phyloP scores from a whole-genome alignment of 148 eudicot genomes.

The Vaccinium corymbosum region DNA sequence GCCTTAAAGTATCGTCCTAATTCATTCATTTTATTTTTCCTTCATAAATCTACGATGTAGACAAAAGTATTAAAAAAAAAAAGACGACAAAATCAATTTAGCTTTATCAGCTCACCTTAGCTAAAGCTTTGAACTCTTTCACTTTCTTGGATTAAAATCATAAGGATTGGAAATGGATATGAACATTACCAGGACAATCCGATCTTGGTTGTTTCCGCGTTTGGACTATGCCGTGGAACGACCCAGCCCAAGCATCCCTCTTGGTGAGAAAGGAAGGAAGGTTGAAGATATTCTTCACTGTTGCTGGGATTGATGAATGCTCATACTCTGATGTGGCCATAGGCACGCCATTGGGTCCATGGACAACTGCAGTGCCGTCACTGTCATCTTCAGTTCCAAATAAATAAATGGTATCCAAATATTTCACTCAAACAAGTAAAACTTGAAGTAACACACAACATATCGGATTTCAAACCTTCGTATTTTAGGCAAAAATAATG shows the following conservation, averaged over 20 bases:
- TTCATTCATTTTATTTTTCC: neutral
- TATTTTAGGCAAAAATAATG: neutral
- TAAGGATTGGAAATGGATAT: neutral
- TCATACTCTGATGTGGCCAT: conserved; percentile 68
- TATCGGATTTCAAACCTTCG: neutral
- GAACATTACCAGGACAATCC: conserved; percentile 63
- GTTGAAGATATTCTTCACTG: conserved; percentile 72
- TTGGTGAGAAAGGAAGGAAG: conserved; percentile 59
- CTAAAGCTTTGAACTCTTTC: neutral
- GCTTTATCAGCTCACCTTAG: neutral
- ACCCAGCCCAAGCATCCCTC: conserved; percentile 85
- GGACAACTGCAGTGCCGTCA: conserved; percentile 59
- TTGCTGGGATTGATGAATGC: conserved; percentile 74
- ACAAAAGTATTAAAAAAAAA: neutral
- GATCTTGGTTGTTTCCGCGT: conserved; percentile 54
- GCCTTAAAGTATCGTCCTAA: neutral
- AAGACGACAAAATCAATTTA: neutral
- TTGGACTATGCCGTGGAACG: conserved; percentile 57
- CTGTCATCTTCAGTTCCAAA: neutral
- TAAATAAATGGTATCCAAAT: neutral
- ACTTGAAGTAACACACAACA: neutral
- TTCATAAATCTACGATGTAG: neutral
- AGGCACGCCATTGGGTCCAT: conserved; percentile 70
- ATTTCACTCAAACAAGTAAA: neutral
- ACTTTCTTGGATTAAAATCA: neutral